Evolutionary conservation across 345 rosid species (phyloP), one percentile per base, ranked within the genome.

Genomic region (Hibiscus syriacus): DNA sequence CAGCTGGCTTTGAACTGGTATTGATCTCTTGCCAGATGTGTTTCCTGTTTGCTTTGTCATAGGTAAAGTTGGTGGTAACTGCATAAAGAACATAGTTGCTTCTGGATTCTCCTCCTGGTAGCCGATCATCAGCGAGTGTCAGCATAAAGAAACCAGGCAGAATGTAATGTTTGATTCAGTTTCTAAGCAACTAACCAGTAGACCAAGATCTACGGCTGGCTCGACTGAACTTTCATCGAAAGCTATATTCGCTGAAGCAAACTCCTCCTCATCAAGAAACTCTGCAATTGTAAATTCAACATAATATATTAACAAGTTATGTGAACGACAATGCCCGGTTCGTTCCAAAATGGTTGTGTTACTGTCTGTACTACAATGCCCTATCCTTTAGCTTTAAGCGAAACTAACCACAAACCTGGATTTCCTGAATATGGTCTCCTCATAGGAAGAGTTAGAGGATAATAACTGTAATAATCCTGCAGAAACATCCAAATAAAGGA

Each of bases 401-500:
- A 43, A 20, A 45, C 27, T 68, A n/a, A 45, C 11, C 60, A 60
- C 57, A 46, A 61, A 91, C 98, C 97, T 83, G 96, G 97, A 83
- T 83, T 75, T 72, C 98, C 97, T 4, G 87, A 74, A 70, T 88
- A 85, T 10, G 92, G 92, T 73, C 84, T 85, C 69, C 98, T 83
- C 76, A 84, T 6, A 16, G 98, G 97, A 84, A 86, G 90, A 68
- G 86, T 77, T 52, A 82, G 84, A 1, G 97, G 98, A 74, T 86
- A 92, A 70, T 92, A 54, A 74, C 86, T 80, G 79, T 83, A 80
- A 80, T 88, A 88, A 69, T 90, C 90, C 98, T 92, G 85, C 70
- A 61, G 38, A 6, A 30, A n/a, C 67, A 77, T 52, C 60, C 60
- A 54, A 64, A 30, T 25, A 34, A n/a, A 16, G 25, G 53, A 32